Evolutionary conservation across 176 grass and related monocot species (phyloP).

Genomic region (Secale cereale): DNA sequence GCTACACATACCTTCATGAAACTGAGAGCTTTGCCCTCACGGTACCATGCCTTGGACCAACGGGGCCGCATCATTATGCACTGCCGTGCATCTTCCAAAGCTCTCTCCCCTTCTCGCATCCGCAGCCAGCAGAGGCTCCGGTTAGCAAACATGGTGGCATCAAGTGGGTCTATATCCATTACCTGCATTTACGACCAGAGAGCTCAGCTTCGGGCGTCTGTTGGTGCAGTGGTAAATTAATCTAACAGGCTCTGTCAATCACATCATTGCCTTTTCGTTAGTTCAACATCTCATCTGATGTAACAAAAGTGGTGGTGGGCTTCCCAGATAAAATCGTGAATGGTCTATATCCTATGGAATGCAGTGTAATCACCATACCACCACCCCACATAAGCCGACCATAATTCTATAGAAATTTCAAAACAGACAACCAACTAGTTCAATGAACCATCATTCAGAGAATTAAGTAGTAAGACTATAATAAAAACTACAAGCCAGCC

Average conservation of each 20-base stretch:
- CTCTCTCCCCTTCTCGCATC: background rate
- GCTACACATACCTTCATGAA: constrained; percentile 1
- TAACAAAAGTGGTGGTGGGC: background rate
- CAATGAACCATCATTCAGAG: background rate
- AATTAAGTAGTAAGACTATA: background rate
- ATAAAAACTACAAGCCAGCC: background rate
- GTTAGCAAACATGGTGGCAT: background rate
- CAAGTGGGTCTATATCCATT: background rate
- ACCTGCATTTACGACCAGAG: background rate
- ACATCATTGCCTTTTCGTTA: background rate
- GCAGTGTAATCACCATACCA: background rate
- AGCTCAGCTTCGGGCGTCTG: background rate
- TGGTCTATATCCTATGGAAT: background rate
- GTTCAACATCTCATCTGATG: background rate
- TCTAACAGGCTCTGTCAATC: background rate
- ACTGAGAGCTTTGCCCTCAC: background rate
- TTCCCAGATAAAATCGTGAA: background rate
- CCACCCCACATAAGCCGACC: background rate
- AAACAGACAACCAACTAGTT: background rate
- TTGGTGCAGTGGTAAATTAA: background rate
- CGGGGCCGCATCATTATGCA: background rate
- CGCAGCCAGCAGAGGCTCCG: background rate
- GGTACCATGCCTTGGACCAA: constrained; percentile 8
- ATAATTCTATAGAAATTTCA: background rate
- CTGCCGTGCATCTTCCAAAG: background rate